Base-by-base conservation (phyloP, 495 filamentous ascomycete species). In the Schizothecium vesticola region DNA sequence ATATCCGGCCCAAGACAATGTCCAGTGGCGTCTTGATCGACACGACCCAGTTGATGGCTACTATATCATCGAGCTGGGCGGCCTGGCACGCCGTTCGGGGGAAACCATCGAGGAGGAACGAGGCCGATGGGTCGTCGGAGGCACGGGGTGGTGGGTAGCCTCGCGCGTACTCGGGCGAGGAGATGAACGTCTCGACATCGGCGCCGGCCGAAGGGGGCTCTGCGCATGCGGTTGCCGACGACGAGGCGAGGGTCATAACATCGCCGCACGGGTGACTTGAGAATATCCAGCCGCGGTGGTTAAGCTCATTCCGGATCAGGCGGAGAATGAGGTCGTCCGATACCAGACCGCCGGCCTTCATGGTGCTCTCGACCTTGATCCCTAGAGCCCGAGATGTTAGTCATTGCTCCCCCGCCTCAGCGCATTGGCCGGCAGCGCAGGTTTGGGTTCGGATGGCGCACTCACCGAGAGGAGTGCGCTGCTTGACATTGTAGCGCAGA, bases 21-120 rank as follows among this genome's bases (percentile, higher is more conserved):
- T 90, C 86, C 56, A 85, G 75, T 2, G 90, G 90, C 3, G 89
- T 91, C 68, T 80, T 75, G 61, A 89, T 79, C 64, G 86, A 86
- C 62, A 97, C 89, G 70, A 92, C 95, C 68, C 97, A 86, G 80
- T 99, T 99, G 71, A 99, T 92, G 3, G 93, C 91, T 36, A 99
- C 87, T 13, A 96, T 82, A 9, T 80, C 79, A 74, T 95, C 94
- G 25, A 99, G 80, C 56, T 87, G 88, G 58, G 80, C 71, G 13
- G 95, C 95, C 80, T 99, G 95, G 2, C 81, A 67, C 2, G 90
- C 88, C 21, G 93, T 99, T 68, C 95, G 91, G 5, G 95, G 95
- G 79, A 98, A 99, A 23, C 95, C 95, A 76, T 99, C 95, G 60
- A 99, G 90, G 69, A 99, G 88, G 77, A 98, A 99, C 19, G 92